Base-by-base conservation (phyloP, 441 rosid species). In the Sinapis alba region DNA sequence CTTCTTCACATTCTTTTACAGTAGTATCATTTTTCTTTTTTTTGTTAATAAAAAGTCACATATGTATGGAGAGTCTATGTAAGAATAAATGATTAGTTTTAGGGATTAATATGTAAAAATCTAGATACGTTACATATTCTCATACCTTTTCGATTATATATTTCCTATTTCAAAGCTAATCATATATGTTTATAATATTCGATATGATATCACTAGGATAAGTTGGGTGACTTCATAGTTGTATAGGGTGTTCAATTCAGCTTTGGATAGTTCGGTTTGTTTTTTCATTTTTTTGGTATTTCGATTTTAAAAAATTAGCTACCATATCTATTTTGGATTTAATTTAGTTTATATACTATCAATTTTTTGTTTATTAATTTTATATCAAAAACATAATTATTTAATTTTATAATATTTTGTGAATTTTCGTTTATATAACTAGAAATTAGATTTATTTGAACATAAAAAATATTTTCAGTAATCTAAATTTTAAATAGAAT, bases 1-100 rank as follows among this genome's bases (percentile, higher is more conserved):
- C 69, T 53, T 63, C 69, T 24, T 53, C 43, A 36, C 27, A 36
- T 7, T 72, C 20, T 72, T 24, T 21, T 21, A 62, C 8, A 6
- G 34, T 51, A 7, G n/a, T 47, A 20, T 59, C 34, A 71, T 19
- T n/a, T n/a, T 12, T 45, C 5, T 38, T 12, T 36, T 43, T 45
- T 45, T 27, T 13, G 32, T 71, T 47, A 28, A 60, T 30, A 24
- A 7, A 20, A 62, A 50, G 4, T 71, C 61, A 0, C 7, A 45
- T 36, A 36, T 45, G 7, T 6, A 38, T 38, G n/a, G 13, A 38
- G 13, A 38, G 58, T 41, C 59, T 65, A 28, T 32, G 58, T 57
- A 43, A 63, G 6, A 26, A 45, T 45, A 45, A 45, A 45, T 45
- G 3, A 45, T 15, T 6, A 45, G 53, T 45, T 19, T 45, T 3